Conservation (phyloP, 1,139 yeast species). For the Scheffersomyces cryptocercus region DNA sequence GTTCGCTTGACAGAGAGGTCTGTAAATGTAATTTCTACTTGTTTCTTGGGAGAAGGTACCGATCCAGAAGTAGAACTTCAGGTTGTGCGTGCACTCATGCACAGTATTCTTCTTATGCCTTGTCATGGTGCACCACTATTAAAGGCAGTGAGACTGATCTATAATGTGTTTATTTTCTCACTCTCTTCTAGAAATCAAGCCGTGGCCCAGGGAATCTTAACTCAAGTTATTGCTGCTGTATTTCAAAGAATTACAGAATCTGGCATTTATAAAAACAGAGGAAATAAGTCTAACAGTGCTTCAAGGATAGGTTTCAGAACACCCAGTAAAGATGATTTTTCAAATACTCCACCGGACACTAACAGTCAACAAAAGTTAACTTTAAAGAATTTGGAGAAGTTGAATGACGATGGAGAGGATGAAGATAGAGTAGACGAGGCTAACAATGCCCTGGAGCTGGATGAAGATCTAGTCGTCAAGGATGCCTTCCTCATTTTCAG, state of each 20-base stretch:
- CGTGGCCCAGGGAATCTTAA: conserved; percentile 91
- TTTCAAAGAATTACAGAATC: conserved; percentile 68
- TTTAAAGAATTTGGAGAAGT: conserved; percentile 55
- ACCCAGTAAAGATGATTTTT: conserved; percentile 18
- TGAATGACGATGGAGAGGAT: conserved; percentile 52
- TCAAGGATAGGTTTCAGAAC: conserved; percentile 10
- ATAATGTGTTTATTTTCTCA: conserved; percentile 86
- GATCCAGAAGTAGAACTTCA: conserved; percentile 88
- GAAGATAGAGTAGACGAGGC: conserved; percentile 55
- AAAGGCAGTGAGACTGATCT: conserved; percentile 89
- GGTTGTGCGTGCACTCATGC: conserved; percentile 87
- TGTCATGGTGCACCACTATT: conserved; percentile 89
- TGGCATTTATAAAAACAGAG: conserved; percentile 14
- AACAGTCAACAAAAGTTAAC: conserved; percentile 44
- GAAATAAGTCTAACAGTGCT: conserved; percentile 19
- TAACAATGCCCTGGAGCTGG: conserved; percentile 43
- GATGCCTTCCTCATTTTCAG: conserved; percentile 93
- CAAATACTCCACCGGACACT: not conserved
- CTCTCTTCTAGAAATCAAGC: conserved; percentile 83
- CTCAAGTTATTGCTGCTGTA: conserved; percentile 84
- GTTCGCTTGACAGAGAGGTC: conserved; percentile 77
- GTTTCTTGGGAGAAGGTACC: conserved; percentile 90
- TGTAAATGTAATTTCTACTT: conserved; percentile 78
- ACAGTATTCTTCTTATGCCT: conserved; percentile 79
- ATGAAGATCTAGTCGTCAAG: conserved; percentile 70